These are phyloP conservation scores for Moniliella sp. DNA, from an alignment of 1,284 basidiomycete genomes.

Conservation along the genomic window DNA sequence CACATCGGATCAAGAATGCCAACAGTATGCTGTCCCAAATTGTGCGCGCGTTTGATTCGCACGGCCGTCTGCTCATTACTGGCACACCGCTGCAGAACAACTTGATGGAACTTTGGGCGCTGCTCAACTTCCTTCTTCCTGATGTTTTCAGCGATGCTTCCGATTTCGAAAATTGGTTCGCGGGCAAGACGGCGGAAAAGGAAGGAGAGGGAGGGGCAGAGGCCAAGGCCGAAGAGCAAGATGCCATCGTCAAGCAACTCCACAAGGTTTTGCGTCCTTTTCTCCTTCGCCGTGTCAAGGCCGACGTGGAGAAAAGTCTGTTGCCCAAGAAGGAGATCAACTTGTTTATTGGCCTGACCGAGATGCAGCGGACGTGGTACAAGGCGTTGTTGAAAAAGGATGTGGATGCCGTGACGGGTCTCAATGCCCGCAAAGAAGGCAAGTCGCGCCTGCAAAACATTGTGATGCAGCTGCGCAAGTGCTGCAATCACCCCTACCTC, in stretches of 20 bases:
- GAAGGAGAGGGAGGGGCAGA: constrained; percentile 11
- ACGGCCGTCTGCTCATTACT: constrained; percentile 73
- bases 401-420: constrained; percentile 47
- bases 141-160: no score
- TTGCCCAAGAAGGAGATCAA: no score
- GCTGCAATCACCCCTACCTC: constrained; percentile 61
- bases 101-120: no score
- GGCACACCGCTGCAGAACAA: no score
- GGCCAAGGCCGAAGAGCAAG: constrained; percentile 10
- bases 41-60: constrained; percentile 53
- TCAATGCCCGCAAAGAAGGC: constrained; percentile 15
- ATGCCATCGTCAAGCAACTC: constrained; percentile 42
- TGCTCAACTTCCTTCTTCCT: constrained; percentile 14
- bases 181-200: no score
- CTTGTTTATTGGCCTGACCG: no score
- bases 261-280: constrained; percentile 62
- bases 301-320: no score
- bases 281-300: constrained; percentile 75
- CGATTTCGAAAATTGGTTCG: no score
- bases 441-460: constrained; percentile 60
- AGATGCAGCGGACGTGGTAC: no score
- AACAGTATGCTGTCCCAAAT: constrained; percentile 60
- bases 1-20: constrained; percentile 49
- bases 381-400: no score
- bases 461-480: constrained; percentile 96